Conservation (phyloP, 2,329 filamentous ascomycete genomes). For the Cadophora luteo-olivacea region DNA sequence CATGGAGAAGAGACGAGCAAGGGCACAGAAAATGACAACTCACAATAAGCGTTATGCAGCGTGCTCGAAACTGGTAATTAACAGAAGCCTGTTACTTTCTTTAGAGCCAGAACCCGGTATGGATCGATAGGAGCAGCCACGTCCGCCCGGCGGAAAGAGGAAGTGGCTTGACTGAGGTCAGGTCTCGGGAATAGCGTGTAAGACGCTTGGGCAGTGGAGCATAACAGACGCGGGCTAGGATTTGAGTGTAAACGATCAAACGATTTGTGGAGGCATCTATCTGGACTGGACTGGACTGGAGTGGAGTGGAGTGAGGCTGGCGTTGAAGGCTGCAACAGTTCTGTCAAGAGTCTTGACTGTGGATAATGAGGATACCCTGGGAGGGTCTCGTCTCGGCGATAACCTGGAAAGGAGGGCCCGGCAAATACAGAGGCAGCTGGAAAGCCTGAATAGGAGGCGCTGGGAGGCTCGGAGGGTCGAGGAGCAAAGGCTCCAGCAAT, state of each 20-base stretch:
- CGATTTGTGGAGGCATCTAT: conserved; percentile 15
- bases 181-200: conserved; percentile 12
- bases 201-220: conserved; percentile 13
- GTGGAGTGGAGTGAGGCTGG: background rate
- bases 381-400: conserved; percentile 1
- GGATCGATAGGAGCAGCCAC: conserved; percentile 6
- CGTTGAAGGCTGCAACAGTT: background rate
- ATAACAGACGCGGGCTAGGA: conserved; percentile 9
- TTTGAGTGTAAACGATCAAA: background rate
- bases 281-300: background rate
- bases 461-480: background rate
- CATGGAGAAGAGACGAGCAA: conserved; percentile 2
- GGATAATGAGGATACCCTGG: background rate
- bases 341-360: conserved; percentile 1
- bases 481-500: background rate
- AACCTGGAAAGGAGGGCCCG: background rate
- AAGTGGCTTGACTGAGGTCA: conserved; percentile 15
- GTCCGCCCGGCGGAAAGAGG: conserved; percentile 5
- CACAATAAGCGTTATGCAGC: conserved; percentile 14
- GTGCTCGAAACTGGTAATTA: conserved; percentile 12
- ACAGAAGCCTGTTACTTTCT: conserved; percentile 8
- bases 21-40: conserved; percentile 12
- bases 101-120: conserved; percentile 14
- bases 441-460: background rate
- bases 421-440: background rate